These are phyloP conservation scores for Penicillium lagena DNA, from an alignment of 495 filamentous ascomycete genomes.

Conservation along the genomic window DNA sequence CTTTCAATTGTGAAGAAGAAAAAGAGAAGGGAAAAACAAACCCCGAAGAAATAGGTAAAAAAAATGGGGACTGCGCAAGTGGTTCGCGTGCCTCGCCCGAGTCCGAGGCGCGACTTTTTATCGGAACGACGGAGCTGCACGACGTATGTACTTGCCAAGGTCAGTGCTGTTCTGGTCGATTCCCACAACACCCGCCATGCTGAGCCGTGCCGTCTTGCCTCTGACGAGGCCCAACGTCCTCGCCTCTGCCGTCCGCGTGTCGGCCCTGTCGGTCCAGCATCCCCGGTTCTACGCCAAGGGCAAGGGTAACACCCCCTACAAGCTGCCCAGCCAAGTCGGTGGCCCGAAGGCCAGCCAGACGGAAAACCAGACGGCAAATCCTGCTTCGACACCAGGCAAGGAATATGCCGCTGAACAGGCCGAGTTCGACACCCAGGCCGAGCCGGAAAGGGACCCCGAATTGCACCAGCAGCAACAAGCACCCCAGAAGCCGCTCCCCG, in stretches of 20 bases:
- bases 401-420: constrained; percentile 36
- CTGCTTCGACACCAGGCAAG: constrained; percentile 14
- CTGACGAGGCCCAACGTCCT: constrained; percentile 38
- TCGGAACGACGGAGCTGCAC: constrained; percentile 4
- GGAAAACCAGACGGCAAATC: too few relatives aligned
- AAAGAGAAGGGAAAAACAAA: constrained; percentile 17
- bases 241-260: constrained; percentile 30
- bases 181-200: constrained; percentile 23
- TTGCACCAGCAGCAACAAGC: constrained; percentile 21
- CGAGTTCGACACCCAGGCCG: constrained; percentile 36
- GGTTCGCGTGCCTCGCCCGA: constrained; percentile 17
- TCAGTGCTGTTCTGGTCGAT: too few relatives aligned
- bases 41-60: constrained; percentile 9
- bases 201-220: constrained; percentile 41
- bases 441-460: constrained; percentile 29
- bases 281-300: constrained; percentile 43
- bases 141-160: too few relatives aligned
- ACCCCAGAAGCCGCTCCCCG: constrained; percentile 58
- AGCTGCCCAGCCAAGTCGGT: too few relatives aligned
- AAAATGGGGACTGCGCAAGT: constrained; percentile 18
- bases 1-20: constrained; percentile 44
- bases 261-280: constrained; percentile 25
- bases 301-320: constrained; percentile 33
- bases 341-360: too few relatives aligned
- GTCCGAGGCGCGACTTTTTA: constrained; percentile 24